Conservation (phyloP, 2,329 filamentous ascomycete species). For the Pyrenophora teres region DNA sequence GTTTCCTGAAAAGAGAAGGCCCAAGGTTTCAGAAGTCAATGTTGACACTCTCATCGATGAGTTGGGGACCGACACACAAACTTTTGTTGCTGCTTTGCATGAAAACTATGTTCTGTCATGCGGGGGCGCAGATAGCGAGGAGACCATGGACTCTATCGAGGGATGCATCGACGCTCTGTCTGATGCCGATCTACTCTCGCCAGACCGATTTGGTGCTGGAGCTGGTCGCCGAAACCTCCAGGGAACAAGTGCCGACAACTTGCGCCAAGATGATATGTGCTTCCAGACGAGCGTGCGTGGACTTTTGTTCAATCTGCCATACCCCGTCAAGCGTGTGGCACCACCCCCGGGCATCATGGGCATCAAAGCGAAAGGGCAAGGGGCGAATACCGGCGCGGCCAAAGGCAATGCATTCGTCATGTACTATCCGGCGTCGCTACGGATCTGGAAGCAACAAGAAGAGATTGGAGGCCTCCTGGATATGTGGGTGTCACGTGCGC, state of each 20-base stretch:
- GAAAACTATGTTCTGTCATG: conserved; percentile 94
- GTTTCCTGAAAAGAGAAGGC: conserved; percentile 51
- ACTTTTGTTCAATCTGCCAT: conserved; percentile 80
- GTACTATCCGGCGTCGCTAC: conserved; percentile 86
- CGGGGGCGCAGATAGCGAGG: conserved; percentile 61
- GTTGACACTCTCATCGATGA: conserved; percentile 82
- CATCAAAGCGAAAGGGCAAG: conserved; percentile 37
- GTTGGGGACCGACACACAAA: conserved; percentile 87
- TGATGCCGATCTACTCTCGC: conserved; percentile 81
- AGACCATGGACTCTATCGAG: conserved; percentile 76
- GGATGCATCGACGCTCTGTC: conserved; percentile 87
- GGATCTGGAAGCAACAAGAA: conserved; percentile 81
- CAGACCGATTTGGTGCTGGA: conserved; percentile 70
- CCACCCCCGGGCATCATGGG: conserved; percentile 46
- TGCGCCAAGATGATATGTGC: conserved; percentile 91
- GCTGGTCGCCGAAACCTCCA: conserved; percentile 54
- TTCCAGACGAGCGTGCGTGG: conserved; percentile 91
- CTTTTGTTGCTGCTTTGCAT: conserved; percentile 86
- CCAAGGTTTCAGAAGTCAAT: conserved; percentile 52
- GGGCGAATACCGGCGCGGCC: conserved; percentile 17
- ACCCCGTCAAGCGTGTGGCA: conserved; percentile 72
- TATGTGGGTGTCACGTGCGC: conserved; percentile 66
- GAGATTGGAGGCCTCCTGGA: conserved; percentile 78
- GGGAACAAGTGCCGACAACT: conserved; percentile 65
- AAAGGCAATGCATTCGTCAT: conserved; percentile 76